Base-by-base conservation (phyloP, 768 basidiomycete genomes). In the Exidia glandulosa region DNA sequence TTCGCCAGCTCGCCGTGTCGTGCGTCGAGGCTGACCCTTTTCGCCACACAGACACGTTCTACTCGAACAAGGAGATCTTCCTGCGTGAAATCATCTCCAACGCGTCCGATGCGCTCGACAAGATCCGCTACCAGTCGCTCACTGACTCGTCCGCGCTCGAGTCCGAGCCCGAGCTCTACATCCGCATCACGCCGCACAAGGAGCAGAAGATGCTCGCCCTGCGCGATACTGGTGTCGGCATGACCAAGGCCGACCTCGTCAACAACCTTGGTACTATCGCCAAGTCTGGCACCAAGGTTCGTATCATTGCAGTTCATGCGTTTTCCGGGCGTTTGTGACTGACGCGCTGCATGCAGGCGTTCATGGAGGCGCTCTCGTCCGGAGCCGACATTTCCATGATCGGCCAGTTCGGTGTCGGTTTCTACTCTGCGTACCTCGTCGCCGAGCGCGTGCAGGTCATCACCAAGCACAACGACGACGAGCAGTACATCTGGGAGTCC, bases 401-500 rank as follows among this genome's bases (percentile, higher is more conserved):
- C 25, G 36, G 92, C 77, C 90, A 94, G 79, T 95, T 96, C 76
- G 92, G 95, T 94, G 95, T 99, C 74, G 95, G 95, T 80, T 98
- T 98, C 87, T 98, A 99, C 85, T 97, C 95, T 55, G 90, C 92
- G 16, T 98, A 98, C 83, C 92, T 99, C 68, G 94, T 99, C 65
- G 94, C 95, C 67, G 95, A 99, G 78, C 87, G 88, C 65, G 95
- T 99, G 3, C 94, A 96, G 75, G 93, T 99, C 72, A 88, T 97
- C 76, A 93, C 94, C 65, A 99, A 99, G 79, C 94, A 99, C 83
- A 98, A 99, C 70, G 95, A 98, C 68, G 95, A 98, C 73, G 96
- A 98, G 78, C 95, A 98, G 76, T 98, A 99, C 80, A 94, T 99
- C 76, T 99, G 95, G 96, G 95, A 99, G 82, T 99, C 95, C n/a